Evolutionary conservation across 192 early-diverging fungal species (phyloP).

Genomic region (Coemansia sp.): DNA sequence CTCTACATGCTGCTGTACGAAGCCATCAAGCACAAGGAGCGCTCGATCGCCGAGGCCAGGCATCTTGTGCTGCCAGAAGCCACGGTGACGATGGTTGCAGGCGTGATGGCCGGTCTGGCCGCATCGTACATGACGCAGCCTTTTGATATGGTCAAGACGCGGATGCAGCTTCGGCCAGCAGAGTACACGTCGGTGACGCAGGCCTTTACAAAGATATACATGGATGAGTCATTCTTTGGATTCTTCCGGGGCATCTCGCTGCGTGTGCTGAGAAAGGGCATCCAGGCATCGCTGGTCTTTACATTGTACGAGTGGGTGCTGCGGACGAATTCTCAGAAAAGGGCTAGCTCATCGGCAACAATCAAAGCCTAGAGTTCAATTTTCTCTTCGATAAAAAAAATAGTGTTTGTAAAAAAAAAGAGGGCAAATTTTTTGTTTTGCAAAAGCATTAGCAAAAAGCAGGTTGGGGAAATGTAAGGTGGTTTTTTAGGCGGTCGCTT

Average conservation of each 20-base stretch:
- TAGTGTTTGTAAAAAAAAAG: neutral
- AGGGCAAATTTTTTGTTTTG: neutral
- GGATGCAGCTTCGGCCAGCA: constrained; percentile 84
- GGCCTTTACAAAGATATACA: constrained; percentile 53
- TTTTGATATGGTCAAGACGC: constrained; percentile 91
- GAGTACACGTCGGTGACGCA: constrained; percentile 61
- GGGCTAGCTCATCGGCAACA: constrained; percentile 2
- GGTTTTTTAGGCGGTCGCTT: neutral
- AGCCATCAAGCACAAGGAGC: constrained; percentile 62
- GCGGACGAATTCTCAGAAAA: constrained; percentile 14
- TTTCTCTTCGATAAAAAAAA: neutral
- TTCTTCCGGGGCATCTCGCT: constrained; percentile 86
- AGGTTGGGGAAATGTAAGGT: neutral
- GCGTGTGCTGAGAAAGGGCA: constrained; percentile 78
- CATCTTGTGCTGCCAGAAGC: constrained; percentile 57
- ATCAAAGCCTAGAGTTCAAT: constrained; percentile 10
- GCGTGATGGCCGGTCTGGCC: constrained; percentile 67
- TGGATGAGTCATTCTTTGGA: constrained; percentile 73
- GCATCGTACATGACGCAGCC: constrained; percentile 88
- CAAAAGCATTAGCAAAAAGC: too few relatives aligned
- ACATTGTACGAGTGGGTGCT: constrained; percentile 83
- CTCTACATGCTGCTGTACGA: constrained; percentile 91
- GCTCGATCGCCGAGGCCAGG: constrained; percentile 24
- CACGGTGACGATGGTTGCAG: constrained; percentile 64
- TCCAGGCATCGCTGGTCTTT: constrained; percentile 87